These are phyloP conservation scores for Venturia carpophila DNA, from an alignment of 2,329 filamentous ascomycete species.

Conservation along the genomic window DNA sequence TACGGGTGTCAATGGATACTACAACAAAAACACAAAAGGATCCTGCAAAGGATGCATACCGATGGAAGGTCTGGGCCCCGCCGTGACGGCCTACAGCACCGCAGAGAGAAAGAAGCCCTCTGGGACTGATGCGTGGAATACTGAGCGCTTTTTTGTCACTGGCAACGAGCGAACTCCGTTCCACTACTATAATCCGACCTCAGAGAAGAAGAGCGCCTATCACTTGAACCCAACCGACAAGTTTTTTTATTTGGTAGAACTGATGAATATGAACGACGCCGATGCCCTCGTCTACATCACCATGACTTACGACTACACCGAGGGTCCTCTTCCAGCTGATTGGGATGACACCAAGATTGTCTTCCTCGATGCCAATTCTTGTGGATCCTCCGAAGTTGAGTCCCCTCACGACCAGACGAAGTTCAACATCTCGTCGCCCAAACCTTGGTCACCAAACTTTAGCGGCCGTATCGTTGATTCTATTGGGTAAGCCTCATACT, in stretches of 20 bases:
- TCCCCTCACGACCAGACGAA: not conserved
- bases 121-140: not conserved
- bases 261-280: conserved; percentile 20
- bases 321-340: conserved; percentile 11
- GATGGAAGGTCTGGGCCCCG: not conserved
- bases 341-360: conserved; percentile 11
- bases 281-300: conserved; percentile 17
- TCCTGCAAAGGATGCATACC: not conserved
- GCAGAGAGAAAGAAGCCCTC: not conserved
- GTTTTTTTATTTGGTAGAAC: conserved; percentile 16
- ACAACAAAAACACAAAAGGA: not conserved
- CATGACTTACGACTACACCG: conserved; percentile 18
- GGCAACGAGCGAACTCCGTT: conserved; percentile 18
- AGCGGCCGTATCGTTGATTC: conserved; percentile 9
- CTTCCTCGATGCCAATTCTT: conserved; percentile 17
- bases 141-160: conserved; percentile 15
- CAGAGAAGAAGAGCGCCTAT: conserved; percentile 6
- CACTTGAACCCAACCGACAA: conserved; percentile 3
- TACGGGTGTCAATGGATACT: not conserved
- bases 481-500: not conserved
- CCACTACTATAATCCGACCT: not conserved
- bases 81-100: not conserved
- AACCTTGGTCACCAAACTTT: conserved; percentile 14
- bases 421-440: not conserved
- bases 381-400: conserved; percentile 15